Evolutionary conservation across 306 rosid species (phyloP), one percentile per base, ranked within the genome.

Genomic region (Mucuna pruriens): DNA sequence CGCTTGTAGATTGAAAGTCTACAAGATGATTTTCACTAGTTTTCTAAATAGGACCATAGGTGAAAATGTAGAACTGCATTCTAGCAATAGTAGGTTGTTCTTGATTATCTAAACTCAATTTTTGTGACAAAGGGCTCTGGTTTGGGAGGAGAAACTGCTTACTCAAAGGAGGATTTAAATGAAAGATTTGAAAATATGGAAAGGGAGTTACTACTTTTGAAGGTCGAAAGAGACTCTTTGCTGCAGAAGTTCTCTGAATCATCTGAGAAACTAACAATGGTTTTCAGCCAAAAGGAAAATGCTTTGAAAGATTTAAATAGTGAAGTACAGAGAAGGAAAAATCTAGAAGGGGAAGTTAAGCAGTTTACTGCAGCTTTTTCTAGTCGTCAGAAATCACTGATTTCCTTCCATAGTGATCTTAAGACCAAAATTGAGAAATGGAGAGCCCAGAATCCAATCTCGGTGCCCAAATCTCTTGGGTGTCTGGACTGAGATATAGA

Each of bases 281-380:
- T 86, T 82, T 86, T 88, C 38, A 83, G 81, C 45, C 90, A 86
- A 83, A 90, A 90, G 88, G 91, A 93, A 82, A 87, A 83, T 85
- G 89, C 79, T 36, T 62, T 90, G 90, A 89, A 88, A 86, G 91
- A 84, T 80, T 79, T 90, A 84, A 85, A 84, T 71, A 34, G 49
- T 36, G 94, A 95, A 87, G 80, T 85, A 11, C 90, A 80, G 78
- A 90, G 92, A 86, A 90, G 98, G 80, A 93, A 87, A 87, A 89
- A 87, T 77, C 82, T 95, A 55, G 94, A 90, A 85, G 91, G 91
- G 71, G 92, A 90, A 70, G 76, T 95, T 74, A 92, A 87, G 78
- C 90, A 87, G 79, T 90, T 95, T 62, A 57, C 84, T 81, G 84
- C 85, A 26, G 93, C 92, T 78, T 93, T 95, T 82, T 88, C 91